phyloP scores from a whole-genome alignment of 2,329 filamentous ascomycete species.

The Coleophoma crateriformis region DNA sequence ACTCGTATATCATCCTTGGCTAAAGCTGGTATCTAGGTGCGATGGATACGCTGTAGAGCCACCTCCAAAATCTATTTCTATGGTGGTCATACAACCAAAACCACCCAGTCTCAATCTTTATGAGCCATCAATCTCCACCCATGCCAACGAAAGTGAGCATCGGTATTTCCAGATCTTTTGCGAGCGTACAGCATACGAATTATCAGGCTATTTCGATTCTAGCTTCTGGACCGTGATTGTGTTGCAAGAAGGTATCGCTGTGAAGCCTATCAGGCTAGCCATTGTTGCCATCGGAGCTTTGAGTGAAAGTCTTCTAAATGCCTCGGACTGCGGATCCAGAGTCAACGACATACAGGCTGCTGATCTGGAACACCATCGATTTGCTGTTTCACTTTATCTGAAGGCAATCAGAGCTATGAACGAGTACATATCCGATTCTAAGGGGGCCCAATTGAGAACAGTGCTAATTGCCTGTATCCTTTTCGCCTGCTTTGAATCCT shows the following conservation, averaged over 20 bases:
- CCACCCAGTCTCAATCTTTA: conserved; percentile 20
- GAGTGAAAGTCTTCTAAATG: conserved; percentile 54
- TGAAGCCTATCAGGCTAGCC: conserved; percentile 56
- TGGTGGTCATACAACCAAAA: conserved; percentile 18
- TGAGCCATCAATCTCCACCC: conserved; percentile 31
- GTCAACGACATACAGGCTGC: conserved; percentile 31
- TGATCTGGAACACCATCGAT: conserved; percentile 47
- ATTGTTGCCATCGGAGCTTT: conserved; percentile 62
- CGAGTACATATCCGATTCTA: conserved; percentile 35
- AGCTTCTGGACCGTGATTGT: conserved; percentile 59
- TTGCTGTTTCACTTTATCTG: conserved; percentile 54
- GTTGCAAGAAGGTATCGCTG: conserved; percentile 54
- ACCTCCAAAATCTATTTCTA: conserved; percentile 4
- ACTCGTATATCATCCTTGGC: too few relatives aligned
- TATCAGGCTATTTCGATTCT: conserved; percentile 61
- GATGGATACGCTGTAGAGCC: conserved; percentile 45
- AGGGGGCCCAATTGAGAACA: conserved; percentile 33
- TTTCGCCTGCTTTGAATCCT: conserved; percentile 24
- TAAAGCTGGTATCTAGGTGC: conserved; percentile 21
- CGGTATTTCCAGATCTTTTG: conserved; percentile 59
- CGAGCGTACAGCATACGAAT: conserved; percentile 51
- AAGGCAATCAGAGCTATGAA: conserved; percentile 49
- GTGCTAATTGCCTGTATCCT: conserved; percentile 24
- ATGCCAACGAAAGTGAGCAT: conserved; percentile 46
- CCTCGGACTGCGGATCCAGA: conserved; percentile 20